Conservation (phyloP, 345 rosid genomes). For the Euclidium syriacum region DNA sequence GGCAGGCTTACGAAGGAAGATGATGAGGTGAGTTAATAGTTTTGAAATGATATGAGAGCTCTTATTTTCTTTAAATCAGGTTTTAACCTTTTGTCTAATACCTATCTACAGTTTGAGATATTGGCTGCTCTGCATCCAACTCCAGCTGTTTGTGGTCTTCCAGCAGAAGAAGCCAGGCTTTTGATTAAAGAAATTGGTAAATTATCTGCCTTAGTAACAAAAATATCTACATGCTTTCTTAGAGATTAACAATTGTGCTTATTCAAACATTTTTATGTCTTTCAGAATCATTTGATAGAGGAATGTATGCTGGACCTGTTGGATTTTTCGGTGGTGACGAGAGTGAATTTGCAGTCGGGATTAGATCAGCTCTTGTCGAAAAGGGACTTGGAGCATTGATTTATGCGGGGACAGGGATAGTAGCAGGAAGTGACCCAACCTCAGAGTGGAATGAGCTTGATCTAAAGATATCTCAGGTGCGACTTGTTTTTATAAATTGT, state of each 20-base stretch:
- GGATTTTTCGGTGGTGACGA: conserved; percentile 97
- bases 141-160: conserved; percentile 97
- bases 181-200: conserved; percentile 80
- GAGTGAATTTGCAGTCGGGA: conserved; percentile 96
- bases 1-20: conserved; percentile 69
- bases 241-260: neutral
- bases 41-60: neutral
- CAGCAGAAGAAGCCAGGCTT: conserved; percentile 80
- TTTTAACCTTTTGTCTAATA: neutral
- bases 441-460: conserved; percentile 94
- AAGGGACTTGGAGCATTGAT: conserved; percentile 83
- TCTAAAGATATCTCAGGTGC: conserved; percentile 90
- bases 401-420: conserved; percentile 94
- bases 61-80: neutral
- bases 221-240: neutral
- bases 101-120: conserved; percentile 51
- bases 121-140: conserved; percentile 89
- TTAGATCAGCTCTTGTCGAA: conserved; percentile 84
- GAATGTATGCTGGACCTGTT: conserved; percentile 94
- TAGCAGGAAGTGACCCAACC: conserved; percentile 77
- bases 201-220: neutral
- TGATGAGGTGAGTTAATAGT: conserved; percentile 57
- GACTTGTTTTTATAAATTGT: neutral
- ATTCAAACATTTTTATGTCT: neutral
- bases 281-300: conserved; percentile 82